These are phyloP conservation scores for Suillus luteus DNA, from an alignment of 768 basidiomycete species.

Conservation along the genomic window DNA sequence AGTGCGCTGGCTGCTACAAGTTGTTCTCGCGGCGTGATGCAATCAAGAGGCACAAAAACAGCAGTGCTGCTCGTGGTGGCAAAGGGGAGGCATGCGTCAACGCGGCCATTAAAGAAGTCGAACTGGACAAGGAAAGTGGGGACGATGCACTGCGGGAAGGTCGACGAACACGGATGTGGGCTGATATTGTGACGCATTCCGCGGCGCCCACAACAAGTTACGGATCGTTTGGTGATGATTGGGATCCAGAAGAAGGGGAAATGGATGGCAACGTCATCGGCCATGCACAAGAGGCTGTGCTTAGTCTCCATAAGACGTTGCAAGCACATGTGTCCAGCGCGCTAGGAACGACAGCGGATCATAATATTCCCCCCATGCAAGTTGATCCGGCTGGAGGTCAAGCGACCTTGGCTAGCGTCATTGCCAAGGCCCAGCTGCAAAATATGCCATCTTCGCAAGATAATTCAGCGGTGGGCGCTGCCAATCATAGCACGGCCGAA, in stretches of 20 bases:
- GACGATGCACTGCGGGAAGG: conserved; percentile 51
- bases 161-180: conserved; percentile 65
- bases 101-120: conserved; percentile 64
- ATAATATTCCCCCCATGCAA: conserved; percentile 31
- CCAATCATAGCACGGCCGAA: conserved; percentile 15
- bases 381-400: conserved; percentile 56
- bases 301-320: conserved; percentile 56
- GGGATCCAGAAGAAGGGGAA: conserved; percentile 61
- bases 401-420: conserved; percentile 70
- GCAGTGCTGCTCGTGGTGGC: conserved; percentile 50
- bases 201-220: conserved; percentile 14
- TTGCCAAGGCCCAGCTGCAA: conserved; percentile 68
- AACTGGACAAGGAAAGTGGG: conserved; percentile 42
- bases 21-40: conserved; percentile 78
- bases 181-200: conserved; percentile 50
- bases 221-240: conserved; percentile 22
- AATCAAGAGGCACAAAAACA: conserved; percentile 75
- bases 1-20: conserved; percentile 73
- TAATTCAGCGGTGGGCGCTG: conserved; percentile 8
- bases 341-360: conserved; percentile 41
- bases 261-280: conserved; percentile 49
- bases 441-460: conserved; percentile 31
- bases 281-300: conserved; percentile 52
- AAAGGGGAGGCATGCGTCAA: conserved; percentile 54
- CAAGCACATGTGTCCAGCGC: conserved; percentile 59